Conservation (phyloP, 2,329 filamentous ascomycete species). For the Rhynchosporium graminicola region DNA sequence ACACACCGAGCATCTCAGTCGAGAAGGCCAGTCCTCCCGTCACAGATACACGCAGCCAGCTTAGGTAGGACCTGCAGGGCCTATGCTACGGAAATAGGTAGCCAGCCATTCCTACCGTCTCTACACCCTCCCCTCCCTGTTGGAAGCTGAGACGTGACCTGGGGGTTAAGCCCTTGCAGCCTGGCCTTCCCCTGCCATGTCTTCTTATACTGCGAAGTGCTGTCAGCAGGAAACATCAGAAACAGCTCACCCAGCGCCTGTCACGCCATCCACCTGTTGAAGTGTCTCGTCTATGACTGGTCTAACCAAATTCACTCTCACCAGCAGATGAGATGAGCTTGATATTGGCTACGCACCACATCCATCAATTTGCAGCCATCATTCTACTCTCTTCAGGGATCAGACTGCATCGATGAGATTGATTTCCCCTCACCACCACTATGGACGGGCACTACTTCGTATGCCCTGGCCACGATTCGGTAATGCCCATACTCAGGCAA, state of each 20-base stretch:
- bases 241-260: slow-evolving; percentile 8
- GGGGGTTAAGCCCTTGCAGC: neutral
- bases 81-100: slow-evolving; percentile 19
- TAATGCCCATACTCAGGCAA: slow-evolving; percentile 17
- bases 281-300: slow-evolving; percentile 27
- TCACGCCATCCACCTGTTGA: slow-evolving; percentile 18
- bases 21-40: slow-evolving; percentile 2
- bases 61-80: slow-evolving; percentile 19
- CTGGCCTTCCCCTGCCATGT: slow-evolving; percentile 18
- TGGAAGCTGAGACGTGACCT: slow-evolving; percentile 21
- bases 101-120: slow-evolving; percentile 12
- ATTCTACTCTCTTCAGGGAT: slow-evolving; percentile 21
- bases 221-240: slow-evolving; percentile 21
- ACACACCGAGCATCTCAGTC: neutral
- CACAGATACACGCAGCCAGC: slow-evolving; percentile 7
- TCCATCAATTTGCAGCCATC: slow-evolving; percentile 6
- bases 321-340: slow-evolving; percentile 17
- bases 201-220: neutral
- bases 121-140: slow-evolving; percentile 13
- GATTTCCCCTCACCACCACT: slow-evolving; percentile 26
- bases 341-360: slow-evolving; percentile 23
- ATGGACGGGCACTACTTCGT: slow-evolving; percentile 7
- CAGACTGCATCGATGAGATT: slow-evolving; percentile 23
- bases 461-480: slow-evolving; percentile 21
- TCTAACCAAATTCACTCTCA: slow-evolving; percentile 14